Percentiles rank a stretch among this genome's conserved stretches.
These are phyloP conservation scores for Aspergillus fischeri DNA, from an alignment of 2,329 filamentous ascomycete species.

Conservation along the genomic window DNA sequence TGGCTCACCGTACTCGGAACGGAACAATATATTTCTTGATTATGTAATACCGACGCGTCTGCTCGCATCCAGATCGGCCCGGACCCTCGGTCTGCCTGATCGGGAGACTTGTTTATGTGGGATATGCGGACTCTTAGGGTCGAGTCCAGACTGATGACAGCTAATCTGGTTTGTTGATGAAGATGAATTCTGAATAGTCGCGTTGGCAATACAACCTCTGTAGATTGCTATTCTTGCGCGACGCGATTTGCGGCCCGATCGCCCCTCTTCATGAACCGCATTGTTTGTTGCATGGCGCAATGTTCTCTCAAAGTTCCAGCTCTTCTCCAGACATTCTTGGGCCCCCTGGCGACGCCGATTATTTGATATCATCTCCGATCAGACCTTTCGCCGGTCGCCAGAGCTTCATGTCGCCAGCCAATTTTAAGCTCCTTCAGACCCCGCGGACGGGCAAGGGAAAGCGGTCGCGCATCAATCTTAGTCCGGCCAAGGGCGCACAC, in stretches of 20 bases:
- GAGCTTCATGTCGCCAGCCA: conserved; percentile 37
- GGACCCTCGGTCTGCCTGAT: conserved; percentile 25
- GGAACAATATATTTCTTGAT: conserved; percentile 10
- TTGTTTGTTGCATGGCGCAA: conserved; percentile 21
- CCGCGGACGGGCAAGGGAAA: conserved; percentile 25
- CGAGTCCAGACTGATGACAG: neutral
- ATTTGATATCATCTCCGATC: conserved; percentile 40
- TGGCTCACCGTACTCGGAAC: neutral
- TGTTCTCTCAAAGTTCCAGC: conserved; percentile 34
- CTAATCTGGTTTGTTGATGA: conserved; percentile 6
- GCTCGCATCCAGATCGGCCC: conserved; percentile 3
- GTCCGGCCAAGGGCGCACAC: conserved; percentile 35
- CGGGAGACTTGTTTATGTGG: conserved; percentile 35
- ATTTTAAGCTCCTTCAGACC: conserved; percentile 29
- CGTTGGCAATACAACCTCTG: conserved; percentile 1
- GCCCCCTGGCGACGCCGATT: conserved; percentile 40
- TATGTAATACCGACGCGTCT: conserved; percentile 12
- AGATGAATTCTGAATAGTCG: conserved; percentile 6
- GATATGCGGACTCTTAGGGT: neutral
- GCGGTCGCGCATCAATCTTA: conserved; percentile 32
- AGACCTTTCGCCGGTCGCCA: conserved; percentile 37
- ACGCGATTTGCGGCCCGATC: conserved; percentile 3
- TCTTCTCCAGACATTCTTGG: conserved; percentile 43
- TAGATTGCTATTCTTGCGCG: neutral
- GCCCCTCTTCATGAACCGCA: conserved; percentile 8